These are phyloP conservation scores for Xylaria cubensis DNA, from an alignment of 495 filamentous ascomycete genomes.

Conservation along the genomic window DNA sequence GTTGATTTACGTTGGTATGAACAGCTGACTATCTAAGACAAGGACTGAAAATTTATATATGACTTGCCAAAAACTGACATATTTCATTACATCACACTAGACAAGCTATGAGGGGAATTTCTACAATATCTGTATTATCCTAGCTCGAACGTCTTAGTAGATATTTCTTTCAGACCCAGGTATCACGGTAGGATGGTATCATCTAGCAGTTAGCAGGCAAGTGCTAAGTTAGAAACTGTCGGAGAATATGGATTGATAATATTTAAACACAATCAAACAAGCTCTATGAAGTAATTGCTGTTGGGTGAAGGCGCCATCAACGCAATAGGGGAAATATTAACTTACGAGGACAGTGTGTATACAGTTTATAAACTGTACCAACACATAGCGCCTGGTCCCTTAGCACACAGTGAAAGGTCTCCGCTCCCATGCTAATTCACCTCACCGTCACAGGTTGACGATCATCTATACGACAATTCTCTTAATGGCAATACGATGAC, in stretches of 20 bases:
- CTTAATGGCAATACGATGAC: slow-evolving; percentile 41
- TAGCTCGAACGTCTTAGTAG: background rate
- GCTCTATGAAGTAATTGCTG: background rate
- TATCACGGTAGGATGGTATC: background rate
- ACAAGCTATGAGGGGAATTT: background rate
- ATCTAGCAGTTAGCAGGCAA: no score
- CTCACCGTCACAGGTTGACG: background rate
- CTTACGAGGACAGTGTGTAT: slow-evolving; percentile 1
- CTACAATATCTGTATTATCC: no score
- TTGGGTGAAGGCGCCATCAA: background rate
- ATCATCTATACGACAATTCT: slow-evolving; percentile 7
- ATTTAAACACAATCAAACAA: background rate
- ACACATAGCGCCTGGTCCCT: slow-evolving; percentile 12
- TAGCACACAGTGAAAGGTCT: slow-evolving; percentile 6
- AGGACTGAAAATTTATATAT: background rate
- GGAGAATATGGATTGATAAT: no score
- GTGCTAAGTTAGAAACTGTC: background rate
- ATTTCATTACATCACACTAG: background rate
- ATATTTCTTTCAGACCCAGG: background rate
- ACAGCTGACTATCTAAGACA: background rate
- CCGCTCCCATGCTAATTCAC: slow-evolving; percentile 18
- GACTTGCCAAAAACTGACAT: background rate
- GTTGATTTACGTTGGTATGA: background rate
- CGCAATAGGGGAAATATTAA: background rate
- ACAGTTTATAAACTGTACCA: slow-evolving; percentile 35